Conservation (phyloP, 1,284 basidiomycete species). For the Microbotryum intermedium region DNA sequence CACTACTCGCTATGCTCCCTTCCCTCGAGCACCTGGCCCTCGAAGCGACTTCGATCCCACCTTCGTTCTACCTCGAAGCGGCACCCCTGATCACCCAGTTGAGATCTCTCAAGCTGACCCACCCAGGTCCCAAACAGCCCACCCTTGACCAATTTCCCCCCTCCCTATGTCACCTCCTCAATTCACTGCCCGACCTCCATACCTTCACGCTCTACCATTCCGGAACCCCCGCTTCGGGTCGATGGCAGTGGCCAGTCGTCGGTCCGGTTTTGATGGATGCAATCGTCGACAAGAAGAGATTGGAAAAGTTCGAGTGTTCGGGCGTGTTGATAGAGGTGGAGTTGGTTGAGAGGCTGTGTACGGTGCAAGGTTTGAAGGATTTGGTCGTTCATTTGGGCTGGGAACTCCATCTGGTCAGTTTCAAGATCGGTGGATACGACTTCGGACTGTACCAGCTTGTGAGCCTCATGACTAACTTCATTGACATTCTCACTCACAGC, state of each 20-base stretch:
- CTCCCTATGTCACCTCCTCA: conserved; percentile 13
- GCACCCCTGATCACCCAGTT: conserved; percentile 7
- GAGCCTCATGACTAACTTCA: background rate
- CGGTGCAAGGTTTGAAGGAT: conserved; percentile 2
- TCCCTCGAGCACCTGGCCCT: conserved; percentile 21
- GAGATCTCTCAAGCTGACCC: conserved; percentile 24
- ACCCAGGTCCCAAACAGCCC: conserved; percentile 23
- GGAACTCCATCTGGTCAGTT: conserved; percentile 13
- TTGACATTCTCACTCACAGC: background rate
- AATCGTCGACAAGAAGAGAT: background rate
- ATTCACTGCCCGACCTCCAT: background rate
- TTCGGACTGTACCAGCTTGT: too few relatives aligned
- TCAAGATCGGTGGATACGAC: too few relatives aligned
- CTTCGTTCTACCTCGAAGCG: conserved; percentile 7
- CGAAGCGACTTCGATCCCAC: conserved; percentile 24
- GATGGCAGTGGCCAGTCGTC: conserved; percentile 15
- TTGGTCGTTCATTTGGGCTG: conserved; percentile 20
- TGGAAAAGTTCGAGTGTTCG: conserved; percentile 24
- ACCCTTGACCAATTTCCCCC: conserved; percentile 13
- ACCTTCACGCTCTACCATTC: conserved; percentile 27
- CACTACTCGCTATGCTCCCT: conserved; percentile 12
- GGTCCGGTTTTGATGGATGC: background rate
- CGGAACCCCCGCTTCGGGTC: conserved; percentile 3
- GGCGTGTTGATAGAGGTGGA: conserved; percentile 14
- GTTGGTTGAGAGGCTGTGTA: conserved; percentile 2